Evolutionary conservation across 2,329 filamentous ascomycete genomes (phyloP), one percentile per base, ranked within the genome.

Genomic region (Rhinocladiella similis): DNA sequence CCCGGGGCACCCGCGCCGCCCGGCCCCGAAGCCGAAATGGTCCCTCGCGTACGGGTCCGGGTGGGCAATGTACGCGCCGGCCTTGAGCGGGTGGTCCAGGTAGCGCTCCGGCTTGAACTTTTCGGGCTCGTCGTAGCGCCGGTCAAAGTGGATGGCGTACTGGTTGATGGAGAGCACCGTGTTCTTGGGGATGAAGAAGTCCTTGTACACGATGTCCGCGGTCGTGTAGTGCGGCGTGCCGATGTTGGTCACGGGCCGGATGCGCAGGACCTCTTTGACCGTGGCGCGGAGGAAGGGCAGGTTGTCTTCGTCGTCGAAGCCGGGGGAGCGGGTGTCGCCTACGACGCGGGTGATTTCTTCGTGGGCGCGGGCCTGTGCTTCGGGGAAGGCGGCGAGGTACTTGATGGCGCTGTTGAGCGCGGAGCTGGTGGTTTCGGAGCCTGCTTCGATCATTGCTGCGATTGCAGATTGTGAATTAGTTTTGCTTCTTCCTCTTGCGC

Each of bases 221-320:
- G 73, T 76, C 0, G 73, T 71, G 1, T 76, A 75, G 54, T 82
- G 80, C 0, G 79, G 79, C 1, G 75, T 72, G 0, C 74, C 77
- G 0, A 77, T 50, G 6, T 55, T 63, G 1, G 54, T 56, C 3
- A 63, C 60, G 3, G 70, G 70, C 18, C 47, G 18, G 42, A 54
- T 47, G 2, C 82, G 75, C 9, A 83, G 69, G 1, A 79, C 73
- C 57, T 86, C 83, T 57, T 83, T 83, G n/a, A 83, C 74, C 7
- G 82, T 72, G 1, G 78, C 78, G n/a, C 75, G 72, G 33, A 83
- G 66, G 62, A 84, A 85, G 0, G 81, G 80, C 5, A 85, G 65
- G 1, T 69, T 66, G 0, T 72, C 68, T 14, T 73, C 71, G 62
- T 84, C 81, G 33, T 77, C 73, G 64, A 76, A 78, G 22, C 65